Base-by-base conservation (phyloP, 2,329 filamentous ascomycete genomes). In the Paecilomyces variotii region DNA sequence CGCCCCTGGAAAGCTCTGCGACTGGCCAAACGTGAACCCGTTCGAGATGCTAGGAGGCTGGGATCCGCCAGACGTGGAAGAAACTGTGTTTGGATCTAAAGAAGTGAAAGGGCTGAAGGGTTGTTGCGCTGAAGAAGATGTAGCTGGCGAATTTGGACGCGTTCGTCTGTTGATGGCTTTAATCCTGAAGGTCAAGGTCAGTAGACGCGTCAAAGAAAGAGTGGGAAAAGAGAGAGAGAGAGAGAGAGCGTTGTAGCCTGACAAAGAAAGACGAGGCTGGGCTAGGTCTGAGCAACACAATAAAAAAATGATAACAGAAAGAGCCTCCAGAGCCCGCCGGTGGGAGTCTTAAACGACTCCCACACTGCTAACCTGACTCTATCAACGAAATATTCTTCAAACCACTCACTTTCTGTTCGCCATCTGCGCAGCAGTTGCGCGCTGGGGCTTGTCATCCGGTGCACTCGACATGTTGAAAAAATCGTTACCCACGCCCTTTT, bases 351-450 rank as follows among this genome's bases (percentile, higher is more conserved):
- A 12, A 34, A 34, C 12, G 32, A 34, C 32, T 34, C 6, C 14
- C 14, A n/a, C 35, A 39, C 12, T n/a, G 35, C 3, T 19, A 12
- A 6, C 14, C 28, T 39, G 12, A 14, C 35, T 52, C 14, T 26
- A 45, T 45, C 54, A 56, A 25, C n/a, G 32, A 55, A 58, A 51
- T 34, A 19, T 25, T 35, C 14, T 61, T 64, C 55, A 57, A 62
- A 61, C 61, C 53, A 82, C 81, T 77, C 74, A 83, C 81, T 79
- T 83, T 73, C 81, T 77, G 60, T 70, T 72, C 32, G 81, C 81
- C 70, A 83, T 55, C 70, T 83, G 81, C 45, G 81, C 80, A 45
- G 81, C 80, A 28, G 80, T 83, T 34, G 81, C 81, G 70, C 75
- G 76, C 64, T 78, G 74, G 27, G 78, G 76, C 63, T 74, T 72